Base-by-base conservation (phyloP, 2,329 filamentous ascomycete species). In the Colletotrichum acutatum region DNA sequence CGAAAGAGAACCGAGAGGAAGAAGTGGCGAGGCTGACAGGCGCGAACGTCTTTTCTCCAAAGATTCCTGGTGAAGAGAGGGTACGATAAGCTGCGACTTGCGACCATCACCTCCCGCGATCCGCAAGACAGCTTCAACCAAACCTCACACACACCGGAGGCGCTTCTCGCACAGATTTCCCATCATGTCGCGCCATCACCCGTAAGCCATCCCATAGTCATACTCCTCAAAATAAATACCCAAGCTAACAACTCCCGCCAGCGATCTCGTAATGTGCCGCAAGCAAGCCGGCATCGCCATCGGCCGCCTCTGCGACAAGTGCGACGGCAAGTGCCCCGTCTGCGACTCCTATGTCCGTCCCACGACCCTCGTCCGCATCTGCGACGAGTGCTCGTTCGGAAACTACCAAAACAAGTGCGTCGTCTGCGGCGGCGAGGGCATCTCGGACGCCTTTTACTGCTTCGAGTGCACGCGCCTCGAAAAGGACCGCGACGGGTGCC, bases 381-480 rank as follows among this genome's bases (percentile, higher is more conserved):
- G 97, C 88, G 97, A 99, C 87, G 97, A 99, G 86, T 99, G 97
- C 89, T 95, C 94, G 82, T 99, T 99, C 83, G 97, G 97, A 81
- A 99, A 99, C 89, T 99, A 98, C 88, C 97, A 98, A 86, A 99
- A 99, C 88, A 99, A 99, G 85, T 99, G 97, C 83, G 95, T 99
- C 77, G 97, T 99, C 56, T 99, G 97, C 84, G 97, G 97, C 82
- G 97, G 97, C 78, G 97, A 98, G 86, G 97, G 97, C 34, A 99
- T 99, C 82, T 97, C 94, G 42, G 97, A 99, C 83, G 97, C 97
- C 62, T 98, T 98, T 84, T 99, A 99, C 87, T 99, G 97, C 88
- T 98, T 98, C 81, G 97, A 99, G 85, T 99, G 97, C 83, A 99
- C 97, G 72, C 90, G 97, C 8, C 86, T 99, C 19, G 97, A 99